A percentile compares a stretch with the other conserved stretches of the same genome.
Evolutionary conservation across 306 rosid species (phyloP).

Genomic region (Arachis stenosperma): DNA sequence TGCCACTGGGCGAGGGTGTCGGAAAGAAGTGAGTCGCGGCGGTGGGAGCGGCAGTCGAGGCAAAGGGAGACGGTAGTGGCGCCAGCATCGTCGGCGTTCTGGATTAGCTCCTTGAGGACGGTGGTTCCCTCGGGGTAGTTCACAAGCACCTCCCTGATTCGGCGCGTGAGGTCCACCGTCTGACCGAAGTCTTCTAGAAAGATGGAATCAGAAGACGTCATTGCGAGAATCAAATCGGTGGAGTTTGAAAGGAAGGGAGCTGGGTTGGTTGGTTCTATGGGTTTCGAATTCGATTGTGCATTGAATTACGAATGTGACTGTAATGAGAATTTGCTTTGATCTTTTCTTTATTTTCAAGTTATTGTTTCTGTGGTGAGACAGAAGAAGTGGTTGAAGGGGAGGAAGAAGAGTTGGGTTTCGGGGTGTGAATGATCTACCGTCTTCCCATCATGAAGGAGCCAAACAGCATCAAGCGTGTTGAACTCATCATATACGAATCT

Average conservation of each 20-base stretch:
- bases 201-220: slow-evolving; percentile 61
- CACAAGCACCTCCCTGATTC: slow-evolving; percentile 89
- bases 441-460: not conserved
- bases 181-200: slow-evolving; percentile 95
- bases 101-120: slow-evolving; percentile 89
- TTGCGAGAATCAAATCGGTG: slow-evolving; percentile 46
- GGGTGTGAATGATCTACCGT: not conserved
- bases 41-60: slow-evolving; percentile 78
- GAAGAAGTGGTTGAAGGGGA: not conserved
- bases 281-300: slow-evolving; percentile 25
- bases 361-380: too few species aligned
- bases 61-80: slow-evolving; percentile 84
- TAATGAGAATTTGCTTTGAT: not conserved
- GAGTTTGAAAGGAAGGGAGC: slow-evolving; percentile 1
- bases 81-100: slow-evolving; percentile 99
- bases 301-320: not conserved
- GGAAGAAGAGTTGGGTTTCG: not conserved
- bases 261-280: not conserved
- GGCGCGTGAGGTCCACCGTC: slow-evolving; percentile 94
- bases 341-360: too few species aligned
- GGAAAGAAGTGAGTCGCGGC: slow-evolving; percentile 60
- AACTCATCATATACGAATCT: not conserved
- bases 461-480: not conserved
- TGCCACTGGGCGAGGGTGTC: slow-evolving; percentile 80
- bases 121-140: slow-evolving; percentile 99